These are phyloP conservation scores for Russula ochroleuca DNA, from an alignment of 768 basidiomycete species.

Conservation along the genomic window DNA sequence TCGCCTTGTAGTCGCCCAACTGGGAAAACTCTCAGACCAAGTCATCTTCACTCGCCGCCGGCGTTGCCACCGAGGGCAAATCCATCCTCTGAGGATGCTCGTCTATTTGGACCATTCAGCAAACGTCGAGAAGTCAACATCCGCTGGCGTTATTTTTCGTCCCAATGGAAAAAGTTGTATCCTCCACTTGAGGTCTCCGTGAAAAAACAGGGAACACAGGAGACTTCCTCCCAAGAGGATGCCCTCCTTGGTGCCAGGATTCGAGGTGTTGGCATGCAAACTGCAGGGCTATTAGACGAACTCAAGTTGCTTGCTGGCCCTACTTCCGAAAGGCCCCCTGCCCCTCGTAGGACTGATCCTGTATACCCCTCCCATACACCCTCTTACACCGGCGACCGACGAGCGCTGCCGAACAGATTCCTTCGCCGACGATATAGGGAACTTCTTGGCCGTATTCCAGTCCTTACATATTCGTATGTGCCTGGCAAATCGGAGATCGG, in stretches of 20 bases:
- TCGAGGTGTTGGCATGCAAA: conserved; percentile 43
- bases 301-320: conserved; percentile 43
- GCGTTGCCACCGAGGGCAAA: conserved; percentile 54
- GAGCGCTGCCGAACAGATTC: conserved; percentile 28
- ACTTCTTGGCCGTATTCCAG: conserved; percentile 58
- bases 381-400: neutral
- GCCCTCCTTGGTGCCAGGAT: conserved; percentile 32
- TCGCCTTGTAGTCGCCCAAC: conserved; percentile 44
- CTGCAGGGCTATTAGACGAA: conserved; percentile 42
- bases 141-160: conserved; percentile 59
- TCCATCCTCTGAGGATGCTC: conserved; percentile 53
- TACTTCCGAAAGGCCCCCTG: conserved; percentile 27
- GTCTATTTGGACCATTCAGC: conserved; percentile 60
- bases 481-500: neutral
- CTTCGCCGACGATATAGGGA: conserved; percentile 52
- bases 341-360: conserved; percentile 14
- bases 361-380: neutral
- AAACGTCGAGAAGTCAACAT: conserved; percentile 72
- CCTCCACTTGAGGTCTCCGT: conserved; percentile 57
- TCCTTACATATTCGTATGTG: conserved; percentile 38
- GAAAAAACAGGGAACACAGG: conserved; percentile 19
- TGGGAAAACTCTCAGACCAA: conserved; percentile 40
- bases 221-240: conserved; percentile 18
- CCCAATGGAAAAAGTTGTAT: conserved; percentile 49
- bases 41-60: conserved; percentile 47